A percentile compares a stretch with the other conserved stretches of the same genome.
Evolutionary conservation across 805 yeast species (phyloP).

Genomic region (Metschnikowia cubensis): DNA sequence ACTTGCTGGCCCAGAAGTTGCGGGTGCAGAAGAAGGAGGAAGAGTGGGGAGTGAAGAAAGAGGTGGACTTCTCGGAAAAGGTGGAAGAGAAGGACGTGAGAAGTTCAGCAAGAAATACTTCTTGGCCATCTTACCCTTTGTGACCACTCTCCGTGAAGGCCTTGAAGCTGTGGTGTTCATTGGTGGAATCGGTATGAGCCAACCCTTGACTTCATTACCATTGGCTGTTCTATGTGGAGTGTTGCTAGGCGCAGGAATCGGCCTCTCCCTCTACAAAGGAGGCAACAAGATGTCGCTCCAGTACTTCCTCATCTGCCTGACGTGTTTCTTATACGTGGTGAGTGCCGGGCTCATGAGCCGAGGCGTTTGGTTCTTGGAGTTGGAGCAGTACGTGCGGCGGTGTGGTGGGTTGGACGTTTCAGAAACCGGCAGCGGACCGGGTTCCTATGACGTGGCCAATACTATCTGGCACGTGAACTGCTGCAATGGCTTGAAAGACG

Average conservation of each 20-base stretch:
- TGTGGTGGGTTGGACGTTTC: constrained; percentile 42
- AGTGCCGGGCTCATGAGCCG: constrained; percentile 43
- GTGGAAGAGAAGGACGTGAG: constrained; percentile 1
- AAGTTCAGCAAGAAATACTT: constrained; percentile 23
- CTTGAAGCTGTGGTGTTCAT: constrained; percentile 69
- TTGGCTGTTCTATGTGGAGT: constrained; percentile 28
- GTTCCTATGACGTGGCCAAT: constrained; percentile 38
- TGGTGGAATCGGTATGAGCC: constrained; percentile 26
- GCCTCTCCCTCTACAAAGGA: constrained; percentile 33
- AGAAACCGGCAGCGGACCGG: constrained; percentile 46
- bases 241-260: constrained; percentile 30
- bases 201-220: constrained; percentile 17
- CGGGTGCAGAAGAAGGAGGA: background rate
- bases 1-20: too few relatives aligned
- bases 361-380: constrained; percentile 43
- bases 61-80: background rate
- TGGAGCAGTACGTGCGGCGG: constrained; percentile 33
- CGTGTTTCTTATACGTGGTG: constrained; percentile 41
- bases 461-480: constrained; percentile 47
- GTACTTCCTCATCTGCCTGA: constrained; percentile 36
- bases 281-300: constrained; percentile 42
- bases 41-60: background rate
- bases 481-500: constrained; percentile 42
- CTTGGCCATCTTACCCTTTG: constrained; percentile 25
- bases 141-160: constrained; percentile 28